Base-by-base conservation (phyloP, 73 alveolate genomes). In the Blepharisma stoltei region DNA sequence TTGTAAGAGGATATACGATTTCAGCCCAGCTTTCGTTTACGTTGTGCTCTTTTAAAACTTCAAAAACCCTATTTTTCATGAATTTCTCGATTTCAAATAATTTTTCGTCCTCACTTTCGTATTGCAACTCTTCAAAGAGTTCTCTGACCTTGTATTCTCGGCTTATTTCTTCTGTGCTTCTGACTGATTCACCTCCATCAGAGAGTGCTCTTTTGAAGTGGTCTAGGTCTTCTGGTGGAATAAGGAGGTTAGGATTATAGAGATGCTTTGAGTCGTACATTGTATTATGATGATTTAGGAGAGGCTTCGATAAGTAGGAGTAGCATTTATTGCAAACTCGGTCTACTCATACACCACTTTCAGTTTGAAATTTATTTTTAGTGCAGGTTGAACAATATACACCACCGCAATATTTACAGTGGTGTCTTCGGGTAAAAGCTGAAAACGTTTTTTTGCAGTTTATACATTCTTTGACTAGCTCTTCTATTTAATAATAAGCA, bases 101-200 rank as follows among this genome's bases (percentile, higher is more conserved):
- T 8, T 60, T 14, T 25, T 60, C 46, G 0, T 9, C 23, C 18
- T 14, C 14, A 8, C 23, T 11, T 20, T 60, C 49, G 23, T 38
- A 14, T 20, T 60, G 14, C 4, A 60, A n/a, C 46, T 60, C 73
- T 60, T 60, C 73, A 60, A 60, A 60, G 49, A 60, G 46, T 60
- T 60, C 73, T 14, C 11, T 8, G 14, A 38, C 73, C 4, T 38
- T 25, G 14, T 60, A 38, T 60, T 60, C 73, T 14, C 46, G 1
- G 5, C 23, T 60, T 60, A 14, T 38, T 60, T 60, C 73, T 18
- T 18, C 73, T 14, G 73, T n/a, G 49, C 14, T 9, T 60, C 18
- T 25, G 23, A 60, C 49, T 32, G 41, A 32, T 32, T 32, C 41
- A 1, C 41, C 41, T 32, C 41, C 41, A 3, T 32, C 41, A 1